These are phyloP conservation scores for Fusarium compactum DNA, from an alignment of 2,329 filamentous ascomycete genomes.

Conservation along the genomic window DNA sequence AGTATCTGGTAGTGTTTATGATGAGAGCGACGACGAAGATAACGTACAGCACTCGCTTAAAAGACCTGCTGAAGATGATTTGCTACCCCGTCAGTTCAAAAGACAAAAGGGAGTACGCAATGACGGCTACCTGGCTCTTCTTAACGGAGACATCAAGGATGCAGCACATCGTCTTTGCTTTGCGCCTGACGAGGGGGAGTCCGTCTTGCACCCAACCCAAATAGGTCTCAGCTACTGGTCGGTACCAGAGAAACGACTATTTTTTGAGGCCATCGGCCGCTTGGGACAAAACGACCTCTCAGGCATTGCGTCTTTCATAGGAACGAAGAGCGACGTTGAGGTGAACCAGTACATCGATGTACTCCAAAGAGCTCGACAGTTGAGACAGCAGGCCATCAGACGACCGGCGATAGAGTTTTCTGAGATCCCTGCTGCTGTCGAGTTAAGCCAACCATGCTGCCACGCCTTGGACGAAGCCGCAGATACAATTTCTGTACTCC, in stretches of 20 bases:
- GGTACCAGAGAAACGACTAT: conserved; percentile 73
- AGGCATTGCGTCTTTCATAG: conserved; percentile 72
- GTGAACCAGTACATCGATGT: conserved; percentile 76
- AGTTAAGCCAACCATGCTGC: conserved; percentile 76
- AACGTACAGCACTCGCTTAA: conserved; percentile 47
- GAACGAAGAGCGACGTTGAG: conserved; percentile 80
- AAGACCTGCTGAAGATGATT: conserved; percentile 43
- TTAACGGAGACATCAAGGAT: conserved; percentile 71
- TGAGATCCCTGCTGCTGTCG: conserved; percentile 77
- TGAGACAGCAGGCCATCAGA: conserved; percentile 53
- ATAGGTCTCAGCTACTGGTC: conserved; percentile 80
- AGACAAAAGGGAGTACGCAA: conserved; percentile 59
- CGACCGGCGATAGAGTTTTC: conserved; percentile 56
- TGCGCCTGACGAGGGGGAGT: conserved; percentile 44
- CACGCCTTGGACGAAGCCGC: conserved; percentile 75
- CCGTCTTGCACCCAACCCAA: conserved; percentile 61
- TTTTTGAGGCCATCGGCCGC: conserved; percentile 75
- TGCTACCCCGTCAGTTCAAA: conserved; percentile 57
- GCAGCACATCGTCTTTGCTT: conserved; percentile 56
- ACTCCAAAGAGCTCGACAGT: conserved; percentile 64
- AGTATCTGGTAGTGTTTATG: conserved; percentile 29
- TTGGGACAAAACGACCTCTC: conserved; percentile 72
- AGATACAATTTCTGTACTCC: conserved; percentile 72
- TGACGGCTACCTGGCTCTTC: conserved; percentile 60
- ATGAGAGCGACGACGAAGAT: conserved; percentile 26